These are phyloP conservation scores for Sphaerulina vaccinii DNA, from an alignment of 2,329 filamentous ascomycete species.

Conservation along the genomic window DNA sequence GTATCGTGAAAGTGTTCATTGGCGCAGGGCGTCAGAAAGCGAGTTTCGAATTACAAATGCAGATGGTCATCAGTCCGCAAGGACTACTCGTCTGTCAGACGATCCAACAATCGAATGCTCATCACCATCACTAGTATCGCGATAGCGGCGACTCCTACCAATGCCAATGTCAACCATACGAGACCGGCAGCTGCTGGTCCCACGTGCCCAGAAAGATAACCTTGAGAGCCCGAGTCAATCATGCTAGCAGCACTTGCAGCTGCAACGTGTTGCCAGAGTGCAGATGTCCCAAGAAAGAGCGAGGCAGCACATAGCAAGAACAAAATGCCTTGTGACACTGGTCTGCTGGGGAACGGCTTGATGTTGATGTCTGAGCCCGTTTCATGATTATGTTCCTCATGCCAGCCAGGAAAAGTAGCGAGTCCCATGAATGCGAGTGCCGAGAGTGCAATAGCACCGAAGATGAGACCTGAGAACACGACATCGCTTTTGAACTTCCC, in stretches of 20 bases:
- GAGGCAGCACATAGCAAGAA: constrained; percentile 3
- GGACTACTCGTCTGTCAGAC: background rate
- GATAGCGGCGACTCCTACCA: constrained; percentile 2
- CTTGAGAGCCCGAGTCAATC: constrained; percentile 7
- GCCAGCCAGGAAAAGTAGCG: constrained; percentile 18
- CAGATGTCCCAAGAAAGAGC: constrained; percentile 16
- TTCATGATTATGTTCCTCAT: constrained; percentile 8
- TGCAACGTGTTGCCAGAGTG: constrained; percentile 24
- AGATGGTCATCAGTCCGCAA: background rate
- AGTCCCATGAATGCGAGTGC: constrained; percentile 12
- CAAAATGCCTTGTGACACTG: background rate
- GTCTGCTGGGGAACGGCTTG: constrained; percentile 20
- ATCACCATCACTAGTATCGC: constrained; percentile 6
- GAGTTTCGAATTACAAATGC: background rate
- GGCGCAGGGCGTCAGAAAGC: background rate
- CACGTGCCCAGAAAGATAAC: constrained; percentile 8
- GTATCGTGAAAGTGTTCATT: background rate
- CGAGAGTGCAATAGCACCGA: constrained; percentile 15
- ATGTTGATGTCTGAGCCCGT: constrained; percentile 18
- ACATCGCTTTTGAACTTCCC: constrained; percentile 13
- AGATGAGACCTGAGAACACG: constrained; percentile 18
- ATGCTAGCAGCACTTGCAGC: constrained; percentile 15
- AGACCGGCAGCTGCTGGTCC: constrained; percentile 13
- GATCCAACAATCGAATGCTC: constrained; percentile 4
- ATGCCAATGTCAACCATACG: constrained; percentile 13